Evolutionary conservation across 2,329 filamentous ascomycete species (phyloP).

Genomic region (Exophiala xenobiotica): DNA sequence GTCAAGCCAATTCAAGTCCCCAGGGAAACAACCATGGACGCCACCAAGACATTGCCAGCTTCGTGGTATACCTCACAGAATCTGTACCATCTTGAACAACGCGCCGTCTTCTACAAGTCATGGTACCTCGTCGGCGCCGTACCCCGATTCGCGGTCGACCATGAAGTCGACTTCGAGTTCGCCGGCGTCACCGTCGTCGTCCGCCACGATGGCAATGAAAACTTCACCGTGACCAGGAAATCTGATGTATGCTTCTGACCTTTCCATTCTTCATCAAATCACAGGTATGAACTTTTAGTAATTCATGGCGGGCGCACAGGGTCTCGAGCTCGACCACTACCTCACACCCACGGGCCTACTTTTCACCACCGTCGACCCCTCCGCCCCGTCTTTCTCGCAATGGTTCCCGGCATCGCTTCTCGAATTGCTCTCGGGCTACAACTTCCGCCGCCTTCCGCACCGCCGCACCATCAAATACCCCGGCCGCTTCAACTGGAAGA

Average conservation of each 20-base stretch:
- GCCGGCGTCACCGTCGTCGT: conserved; percentile 34
- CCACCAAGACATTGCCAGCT: conserved; percentile 47
- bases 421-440: conserved; percentile 48
- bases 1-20: too few relatives aligned
- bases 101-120: conserved; percentile 52
- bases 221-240: conserved; percentile 23
- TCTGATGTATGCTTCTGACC: conserved; percentile 21
- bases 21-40: conserved; percentile 18
- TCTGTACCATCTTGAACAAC: conserved; percentile 51
- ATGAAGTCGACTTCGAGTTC: conserved; percentile 51
- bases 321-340: conserved; percentile 37
- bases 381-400: conserved; percentile 51
- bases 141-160: conserved; percentile 47
- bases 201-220: conserved; percentile 21
- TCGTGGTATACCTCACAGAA: conserved; percentile 53
- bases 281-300: too few relatives aligned
- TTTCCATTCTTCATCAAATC: too few relatives aligned
- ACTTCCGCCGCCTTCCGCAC: conserved; percentile 56
- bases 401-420: conserved; percentile 54
- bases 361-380: conserved; percentile 52
- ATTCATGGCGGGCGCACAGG: conserved; percentile 28
- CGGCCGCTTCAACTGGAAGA: conserved; percentile 61
- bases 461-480: conserved; percentile 56
- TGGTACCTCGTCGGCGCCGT: conserved; percentile 56
- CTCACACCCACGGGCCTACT: conserved; percentile 55